Evolutionary conservation across 139 green algal species (phyloP).

Genomic region (Coccomyxa sp.): DNA sequence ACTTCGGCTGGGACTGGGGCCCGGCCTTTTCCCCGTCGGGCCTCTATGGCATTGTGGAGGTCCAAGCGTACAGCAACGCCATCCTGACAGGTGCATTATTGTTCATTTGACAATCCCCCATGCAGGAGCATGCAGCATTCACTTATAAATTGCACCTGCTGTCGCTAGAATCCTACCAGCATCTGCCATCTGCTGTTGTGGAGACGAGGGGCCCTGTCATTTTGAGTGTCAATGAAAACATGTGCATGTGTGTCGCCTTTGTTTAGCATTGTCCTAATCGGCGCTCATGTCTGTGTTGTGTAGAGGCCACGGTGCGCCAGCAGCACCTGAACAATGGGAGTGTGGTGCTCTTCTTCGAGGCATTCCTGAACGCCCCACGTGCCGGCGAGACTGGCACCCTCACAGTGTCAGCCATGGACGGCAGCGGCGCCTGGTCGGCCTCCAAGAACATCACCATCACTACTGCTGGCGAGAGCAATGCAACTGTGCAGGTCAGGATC

Average conservation of each 20-base stretch:
- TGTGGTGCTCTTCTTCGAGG: slow-evolving; percentile 12
- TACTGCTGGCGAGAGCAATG: not conserved
- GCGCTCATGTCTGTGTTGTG: not conserved
- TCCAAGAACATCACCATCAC: not conserved
- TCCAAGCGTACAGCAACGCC: slow-evolving; percentile 24
- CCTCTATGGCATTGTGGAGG: slow-evolving; percentile 46
- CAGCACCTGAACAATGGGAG: slow-evolving; percentile 14
- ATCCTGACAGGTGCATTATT: slow-evolving; percentile 18
- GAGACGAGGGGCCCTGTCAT: no score
- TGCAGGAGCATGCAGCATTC: not conserved
- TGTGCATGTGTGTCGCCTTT: no score
- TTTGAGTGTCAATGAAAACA: no score
- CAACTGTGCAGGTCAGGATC: not conserved
- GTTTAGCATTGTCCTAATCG: no score
- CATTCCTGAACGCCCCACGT: slow-evolving; percentile 1
- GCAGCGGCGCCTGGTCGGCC: not conserved
- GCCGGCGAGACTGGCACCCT: not conserved
- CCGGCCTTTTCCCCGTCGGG: slow-evolving; percentile 62
- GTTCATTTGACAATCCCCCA: not conserved
- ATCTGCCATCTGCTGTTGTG: not conserved
- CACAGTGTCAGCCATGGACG: not conserved
- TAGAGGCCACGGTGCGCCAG: slow-evolving; percentile 22
- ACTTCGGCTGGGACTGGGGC: slow-evolving; percentile 83
- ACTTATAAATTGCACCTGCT: not conserved
- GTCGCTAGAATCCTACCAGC: not conserved